Evolutionary conservation across 2,329 filamentous ascomycete genomes (phyloP), one percentile per base, ranked within the genome.

Genomic region (Aspergillus awamori): DNA sequence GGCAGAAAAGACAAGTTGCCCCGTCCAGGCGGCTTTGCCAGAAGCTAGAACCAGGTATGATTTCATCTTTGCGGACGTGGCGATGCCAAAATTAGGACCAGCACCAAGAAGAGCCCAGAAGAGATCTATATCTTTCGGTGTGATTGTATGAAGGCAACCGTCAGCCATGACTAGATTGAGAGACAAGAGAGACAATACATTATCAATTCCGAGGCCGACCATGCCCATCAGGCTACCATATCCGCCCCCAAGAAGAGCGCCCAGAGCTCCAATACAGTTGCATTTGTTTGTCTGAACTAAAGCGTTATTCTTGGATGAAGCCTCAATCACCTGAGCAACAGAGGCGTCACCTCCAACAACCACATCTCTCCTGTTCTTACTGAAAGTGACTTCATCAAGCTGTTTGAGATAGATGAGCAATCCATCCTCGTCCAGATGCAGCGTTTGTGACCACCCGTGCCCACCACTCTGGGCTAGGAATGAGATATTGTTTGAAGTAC

Each of bases 101-200:
- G 58, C 58, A 20, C 58, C 58, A 7, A 45, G 58, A 11, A 60
- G 33, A 17, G 58, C 58, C 58, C 58, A 60, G 20, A 41, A 60
- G 43, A 60, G 58, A 22, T 60, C 53, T 30, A 26, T 22, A 6
- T 59, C 51, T n/a, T 59, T 15, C 6, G 58, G 22, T 8, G 58
- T 57, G 36, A 60, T 30, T 11, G 28, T 54, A 8, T 36, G 39
- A 13, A 54, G 22, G 6, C 22, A 38, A 5, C 57, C 57, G 33
- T 59, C 51, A 5, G 57, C 57, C 57, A 59, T 20, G 17, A 54
- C 57, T 5, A 45, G 39, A 13, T 59, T 54, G 8, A 59, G 39
- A 28, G 51, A 52, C 4, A 60, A 2, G 8, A 59, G 39, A 28
- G 51, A 52, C 4, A 60, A 2, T 2, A 60, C 17, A n/a, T 57